Percentiles rank a stretch among this genome's conserved stretches.
Conservation (phyloP, 2,329 filamentous ascomycete genomes). For the Tolypocladium cylindrosporum region DNA sequence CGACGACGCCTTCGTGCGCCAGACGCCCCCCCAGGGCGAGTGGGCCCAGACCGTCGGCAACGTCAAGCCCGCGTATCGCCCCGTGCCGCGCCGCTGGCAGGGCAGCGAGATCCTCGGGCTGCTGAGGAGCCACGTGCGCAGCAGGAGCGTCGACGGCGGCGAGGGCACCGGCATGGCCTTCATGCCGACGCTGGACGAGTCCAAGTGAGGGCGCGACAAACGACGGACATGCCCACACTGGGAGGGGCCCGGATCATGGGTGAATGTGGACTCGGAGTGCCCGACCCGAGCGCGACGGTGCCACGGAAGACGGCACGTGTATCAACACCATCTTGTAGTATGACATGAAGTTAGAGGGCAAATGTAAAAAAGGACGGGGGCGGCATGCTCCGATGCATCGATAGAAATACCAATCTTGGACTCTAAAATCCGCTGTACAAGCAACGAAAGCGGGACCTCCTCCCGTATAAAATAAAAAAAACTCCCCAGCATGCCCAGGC, state of each 20-base stretch:
- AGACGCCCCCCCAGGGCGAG: constrained; percentile 50
- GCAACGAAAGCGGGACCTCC: neutral
- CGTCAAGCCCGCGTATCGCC: constrained; percentile 87
- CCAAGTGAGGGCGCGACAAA: neutral
- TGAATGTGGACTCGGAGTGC: neutral
- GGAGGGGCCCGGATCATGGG: neutral
- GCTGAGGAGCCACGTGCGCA: constrained; percentile 70
- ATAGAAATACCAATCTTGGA: neutral
- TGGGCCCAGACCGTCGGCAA: constrained; percentile 96
- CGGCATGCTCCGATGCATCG: neutral
- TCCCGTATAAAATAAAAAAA: neutral
- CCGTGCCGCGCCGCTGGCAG: constrained; percentile 78
- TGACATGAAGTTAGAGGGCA: neutral
- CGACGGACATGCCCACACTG: neutral
- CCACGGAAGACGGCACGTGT: neutral
- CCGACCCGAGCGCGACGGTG: neutral
- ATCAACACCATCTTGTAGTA: neutral
- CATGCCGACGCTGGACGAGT: constrained; percentile 37
- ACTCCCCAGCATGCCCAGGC: neutral
- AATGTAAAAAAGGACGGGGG: neutral
- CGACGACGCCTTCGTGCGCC: constrained; percentile 18
- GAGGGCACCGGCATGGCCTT: constrained; percentile 43
- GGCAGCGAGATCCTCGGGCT: constrained; percentile 69
- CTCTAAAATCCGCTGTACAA: neutral
- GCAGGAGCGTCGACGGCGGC: constrained; percentile 36